Evolutionary conservation across 2,329 filamentous ascomycete species (phyloP).

Genomic region (Ceratocystis harringtonii): DNA sequence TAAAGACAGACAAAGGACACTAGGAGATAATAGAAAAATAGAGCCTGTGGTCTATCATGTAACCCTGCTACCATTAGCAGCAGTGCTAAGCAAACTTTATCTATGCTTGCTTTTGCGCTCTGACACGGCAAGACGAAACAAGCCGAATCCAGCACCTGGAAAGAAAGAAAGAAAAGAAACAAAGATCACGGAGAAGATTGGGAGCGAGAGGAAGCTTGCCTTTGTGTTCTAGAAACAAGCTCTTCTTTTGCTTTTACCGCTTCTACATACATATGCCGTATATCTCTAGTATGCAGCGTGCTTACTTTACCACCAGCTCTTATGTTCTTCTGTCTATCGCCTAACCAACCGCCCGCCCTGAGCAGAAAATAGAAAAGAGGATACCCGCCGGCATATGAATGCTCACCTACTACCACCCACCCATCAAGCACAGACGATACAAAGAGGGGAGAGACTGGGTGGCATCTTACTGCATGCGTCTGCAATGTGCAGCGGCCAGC

Average conservation of each 20-base stretch:
- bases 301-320: no score
- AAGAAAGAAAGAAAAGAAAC: no score
- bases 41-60: not conserved
- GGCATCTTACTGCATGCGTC: no score
- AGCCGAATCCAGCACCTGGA: no score
- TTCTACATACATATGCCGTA: no score
- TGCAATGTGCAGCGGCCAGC: no score
- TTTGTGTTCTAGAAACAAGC: no score
- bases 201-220: no score
- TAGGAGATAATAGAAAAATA: not conserved
- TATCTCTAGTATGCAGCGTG: no score
- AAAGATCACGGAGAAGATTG: no score
- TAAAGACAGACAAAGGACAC: no score
- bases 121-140: not conserved
- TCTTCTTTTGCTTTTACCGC: no score
- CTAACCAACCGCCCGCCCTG: not conserved
- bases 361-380: not conserved
- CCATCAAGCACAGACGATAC: not conserved
- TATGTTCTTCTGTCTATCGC: not conserved
- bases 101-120: not conserved
- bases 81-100: not conserved
- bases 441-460: not conserved
- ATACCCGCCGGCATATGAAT: not conserved
- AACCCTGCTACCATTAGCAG: not conserved
- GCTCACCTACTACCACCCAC: not conserved